A percentile compares a stretch with the other conserved stretches of the same genome.
These are phyloP conservation scores for Piromyces finnis DNA, from an alignment of 192 early-diverging fungal species.

Conservation along the genomic window DNA sequence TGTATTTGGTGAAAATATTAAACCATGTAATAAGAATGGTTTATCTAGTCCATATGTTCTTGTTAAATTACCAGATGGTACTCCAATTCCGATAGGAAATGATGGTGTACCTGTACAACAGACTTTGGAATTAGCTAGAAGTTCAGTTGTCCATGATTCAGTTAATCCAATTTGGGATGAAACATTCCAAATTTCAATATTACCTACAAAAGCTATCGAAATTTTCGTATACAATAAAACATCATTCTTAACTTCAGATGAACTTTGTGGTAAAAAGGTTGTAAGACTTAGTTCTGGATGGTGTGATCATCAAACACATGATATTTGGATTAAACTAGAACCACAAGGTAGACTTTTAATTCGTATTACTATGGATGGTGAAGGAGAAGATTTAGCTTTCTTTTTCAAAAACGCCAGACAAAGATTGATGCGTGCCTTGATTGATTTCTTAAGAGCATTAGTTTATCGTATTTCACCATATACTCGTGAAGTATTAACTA, in stretches of 20 bases:
- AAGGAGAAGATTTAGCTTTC: slow-evolving; percentile 64
- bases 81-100: neutral
- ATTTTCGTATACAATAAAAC: slow-evolving; percentile 23
- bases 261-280: slow-evolving; percentile 24
- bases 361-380: slow-evolving; percentile 57
- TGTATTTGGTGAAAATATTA: slow-evolving; percentile 32
- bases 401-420: slow-evolving; percentile 65
- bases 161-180: slow-evolving; percentile 71
- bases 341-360: slow-evolving; percentile 46
- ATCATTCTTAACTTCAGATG: slow-evolving; percentile 20
- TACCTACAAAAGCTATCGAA: slow-evolving; percentile 23
- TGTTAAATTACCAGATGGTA: slow-evolving; percentile 32
- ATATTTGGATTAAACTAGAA: slow-evolving; percentile 47
- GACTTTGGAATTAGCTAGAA: slow-evolving; percentile 17
- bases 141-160: slow-evolving; percentile 35
- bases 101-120: neutral
- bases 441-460: slow-evolving; percentile 48
- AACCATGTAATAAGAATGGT: slow-evolving; percentile 29
- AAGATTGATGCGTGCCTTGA: slow-evolving; percentile 41
- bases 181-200: slow-evolving; percentile 47
- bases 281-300: slow-evolving; percentile 35
- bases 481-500: slow-evolving; percentile 44
- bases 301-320: slow-evolving; percentile 44
- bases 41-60: slow-evolving; percentile 25
- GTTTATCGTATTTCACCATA: slow-evolving; percentile 51